Base-by-base conservation (phyloP, 192 early-diverging fungal genomes). In the Powellomyces hirtus region DNA sequence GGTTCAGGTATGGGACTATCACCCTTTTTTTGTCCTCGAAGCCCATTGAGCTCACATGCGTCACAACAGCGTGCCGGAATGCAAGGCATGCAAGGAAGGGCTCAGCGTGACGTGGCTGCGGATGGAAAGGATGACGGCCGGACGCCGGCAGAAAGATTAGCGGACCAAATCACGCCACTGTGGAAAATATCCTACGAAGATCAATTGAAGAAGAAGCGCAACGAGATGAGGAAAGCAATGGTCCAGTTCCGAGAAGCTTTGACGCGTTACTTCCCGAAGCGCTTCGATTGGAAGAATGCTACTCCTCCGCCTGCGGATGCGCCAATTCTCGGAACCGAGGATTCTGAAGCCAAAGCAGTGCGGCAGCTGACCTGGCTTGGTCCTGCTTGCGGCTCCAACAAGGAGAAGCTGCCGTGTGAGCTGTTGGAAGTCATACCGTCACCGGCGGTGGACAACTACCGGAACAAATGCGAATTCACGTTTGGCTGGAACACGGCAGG, bases 401-500 rank as follows among this genome's bases (percentile, higher is more conserved):
- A 26, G 49, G 51, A 57, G 29, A 68, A 67, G 4, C 8, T 74
- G 2, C 58, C 67, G 11, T 83, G 76, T 38, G 58, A 62, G 22
- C 33, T 77, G 18, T 38, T 55, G 46, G 53, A 66, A 8, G 42
- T 67, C 1, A 50, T 82, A 10, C 68, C 74, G 10, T 92, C 90
- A 4, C 91, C 91, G 26, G 64, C 76, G 33, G 30, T 71, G 14
- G 64, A 80, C 33, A 81, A 79, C 2, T 93, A 92, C 74, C 75
- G 90, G 51, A 93, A 73, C 68, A 93, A 93, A 72, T 90, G 87
- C 67, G 91, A 93, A 72, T 93, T 91, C 63, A 79, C 87, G 0
- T 77, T 90, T 66, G 91, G 91, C 20, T 45, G 49, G 38, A 77
- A 91, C 70, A 37, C 78, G 7, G 75, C 84, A 2, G 83, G 83